phyloP scores from a whole-genome alignment of 768 basidiomycete genomes.

The Boletus edulis region DNA sequence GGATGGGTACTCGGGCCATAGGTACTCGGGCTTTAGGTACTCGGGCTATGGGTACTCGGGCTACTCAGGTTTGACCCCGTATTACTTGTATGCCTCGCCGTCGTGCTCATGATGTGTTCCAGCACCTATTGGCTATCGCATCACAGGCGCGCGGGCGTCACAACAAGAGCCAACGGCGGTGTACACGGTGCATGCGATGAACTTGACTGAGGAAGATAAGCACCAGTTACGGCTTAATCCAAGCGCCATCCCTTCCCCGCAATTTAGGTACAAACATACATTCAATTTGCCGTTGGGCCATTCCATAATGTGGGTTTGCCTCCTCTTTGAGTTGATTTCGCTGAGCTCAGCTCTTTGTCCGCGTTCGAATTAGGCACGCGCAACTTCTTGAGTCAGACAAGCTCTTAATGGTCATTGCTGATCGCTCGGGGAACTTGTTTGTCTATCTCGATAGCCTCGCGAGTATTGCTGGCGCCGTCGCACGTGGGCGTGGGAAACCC shows the following conservation, averaged over 20 bases:
- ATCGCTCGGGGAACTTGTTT: conserved; percentile 31
- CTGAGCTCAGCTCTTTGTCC: not conserved
- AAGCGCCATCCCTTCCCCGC: conserved; percentile 21
- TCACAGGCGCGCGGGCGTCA: conserved; percentile 6
- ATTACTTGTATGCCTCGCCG: not conserved
- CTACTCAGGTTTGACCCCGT: not conserved
- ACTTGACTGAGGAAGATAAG: conserved; percentile 27
- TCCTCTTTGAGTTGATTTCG: not conserved
- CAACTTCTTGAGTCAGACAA: conserved; percentile 43
- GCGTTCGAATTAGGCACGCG: conserved; percentile 23
- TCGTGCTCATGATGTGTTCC: not conserved
- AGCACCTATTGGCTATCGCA: not conserved
- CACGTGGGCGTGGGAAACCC: conserved; percentile 22
- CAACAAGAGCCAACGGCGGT: conserved; percentile 14
- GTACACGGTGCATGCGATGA: conserved; percentile 27
- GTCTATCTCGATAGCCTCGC: conserved; percentile 39
- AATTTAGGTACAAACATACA: conserved; percentile 10
- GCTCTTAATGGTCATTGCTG: conserved; percentile 41
- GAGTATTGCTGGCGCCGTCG: conserved; percentile 33
- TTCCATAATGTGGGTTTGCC: conserved; percentile 15
- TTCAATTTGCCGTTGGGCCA: conserved; percentile 21
- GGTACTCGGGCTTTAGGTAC: not conserved
- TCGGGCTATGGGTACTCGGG: too few species aligned
- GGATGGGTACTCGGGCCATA: not conserved
- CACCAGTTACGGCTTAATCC: conserved; percentile 27